Percentiles rank a stretch among this genome's conserved stretches.
Conservation (phyloP, 768 basidiomycete species). For the Boletus tomentosulus region DNA sequence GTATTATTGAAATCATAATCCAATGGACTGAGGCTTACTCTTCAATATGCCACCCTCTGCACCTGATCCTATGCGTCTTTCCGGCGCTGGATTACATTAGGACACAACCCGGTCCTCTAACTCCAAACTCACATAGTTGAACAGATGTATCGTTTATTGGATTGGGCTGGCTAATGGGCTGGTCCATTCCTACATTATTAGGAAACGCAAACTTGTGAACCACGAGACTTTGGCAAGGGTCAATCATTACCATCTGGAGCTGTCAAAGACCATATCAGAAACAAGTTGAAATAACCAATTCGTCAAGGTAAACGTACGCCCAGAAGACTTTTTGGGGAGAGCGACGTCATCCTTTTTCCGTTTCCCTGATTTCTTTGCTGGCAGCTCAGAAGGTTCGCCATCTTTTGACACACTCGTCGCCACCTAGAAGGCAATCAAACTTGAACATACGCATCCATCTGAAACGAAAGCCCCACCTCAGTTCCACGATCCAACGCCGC, state of each 20-base stretch:
- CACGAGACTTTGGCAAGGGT: background rate
- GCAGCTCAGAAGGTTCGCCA: background rate
- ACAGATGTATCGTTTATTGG: background rate
- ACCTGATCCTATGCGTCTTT: background rate
- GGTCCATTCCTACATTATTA: slow-evolving; percentile 4
- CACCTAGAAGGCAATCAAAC: slow-evolving; percentile 6
- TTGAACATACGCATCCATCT: background rate
- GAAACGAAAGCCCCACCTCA: slow-evolving; percentile 9
- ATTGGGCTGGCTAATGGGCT: background rate
- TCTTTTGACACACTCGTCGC: background rate
- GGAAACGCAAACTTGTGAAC: background rate
- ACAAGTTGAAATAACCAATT: background rate
- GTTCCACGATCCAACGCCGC: background rate
- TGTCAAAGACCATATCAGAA: background rate
- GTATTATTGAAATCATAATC: slow-evolving; percentile 2
- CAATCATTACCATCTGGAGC: slow-evolving; percentile 8
- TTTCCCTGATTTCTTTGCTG: slow-evolving; percentile 7
- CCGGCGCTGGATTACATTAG: slow-evolving; percentile 5
- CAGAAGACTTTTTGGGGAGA: slow-evolving; percentile 1
- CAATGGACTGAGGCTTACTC: slow-evolving; percentile 7
- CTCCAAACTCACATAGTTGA: slow-evolving; percentile 10
- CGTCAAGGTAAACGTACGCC: slow-evolving; percentile 8
- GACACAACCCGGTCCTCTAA: background rate
- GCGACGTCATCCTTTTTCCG: slow-evolving; percentile 3
- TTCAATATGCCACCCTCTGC: background rate